A percentile compares a stretch with the other conserved stretches of the same genome.
phyloP scores from a whole-genome alignment of 768 basidiomycete genomes.

The Mycena amicta region DNA sequence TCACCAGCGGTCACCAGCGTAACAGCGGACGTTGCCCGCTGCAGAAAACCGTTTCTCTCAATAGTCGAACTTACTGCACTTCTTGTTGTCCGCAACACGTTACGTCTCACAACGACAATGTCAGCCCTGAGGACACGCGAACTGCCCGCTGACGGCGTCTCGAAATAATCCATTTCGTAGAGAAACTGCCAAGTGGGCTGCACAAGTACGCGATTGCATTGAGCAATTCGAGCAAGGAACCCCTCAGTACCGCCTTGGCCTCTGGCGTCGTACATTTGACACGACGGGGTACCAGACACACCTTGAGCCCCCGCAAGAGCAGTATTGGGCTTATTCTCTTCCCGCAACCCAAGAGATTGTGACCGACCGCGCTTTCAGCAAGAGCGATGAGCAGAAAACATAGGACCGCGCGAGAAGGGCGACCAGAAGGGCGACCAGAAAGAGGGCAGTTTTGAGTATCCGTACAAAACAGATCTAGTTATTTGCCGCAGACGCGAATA shows the following conservation, averaged over 20 bases:
- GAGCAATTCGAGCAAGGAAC: constrained; percentile 71
- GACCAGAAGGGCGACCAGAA: constrained; percentile 26
- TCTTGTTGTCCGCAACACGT: no score
- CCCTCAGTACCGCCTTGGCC: constrained; percentile 78
- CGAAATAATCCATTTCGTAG: no score
- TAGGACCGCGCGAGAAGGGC: constrained; percentile 58
- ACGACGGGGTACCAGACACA: constrained; percentile 57
- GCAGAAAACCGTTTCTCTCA: no score
- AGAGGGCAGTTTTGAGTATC: constrained; percentile 48
- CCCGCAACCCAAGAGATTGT: constrained; percentile 56
- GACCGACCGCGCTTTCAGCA: constrained; percentile 72
- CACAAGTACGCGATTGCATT: constrained; percentile 65
- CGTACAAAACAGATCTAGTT: constrained; percentile 71
- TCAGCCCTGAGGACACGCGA: no score
- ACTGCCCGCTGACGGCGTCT: no score
- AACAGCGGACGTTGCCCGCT: no score
- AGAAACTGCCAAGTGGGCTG: constrained; percentile 72
- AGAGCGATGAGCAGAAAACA: constrained; percentile 69
- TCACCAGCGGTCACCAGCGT: no score
- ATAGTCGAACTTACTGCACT: no score
- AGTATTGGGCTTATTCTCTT: constrained; percentile 54
- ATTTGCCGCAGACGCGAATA: constrained; percentile 34
- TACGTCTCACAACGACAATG: no score
- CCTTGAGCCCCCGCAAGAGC: constrained; percentile 65
- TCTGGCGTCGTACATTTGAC: constrained; percentile 75